Conservation (phyloP, 768 basidiomycete species). For the Leccinum incarnatum region DNA sequence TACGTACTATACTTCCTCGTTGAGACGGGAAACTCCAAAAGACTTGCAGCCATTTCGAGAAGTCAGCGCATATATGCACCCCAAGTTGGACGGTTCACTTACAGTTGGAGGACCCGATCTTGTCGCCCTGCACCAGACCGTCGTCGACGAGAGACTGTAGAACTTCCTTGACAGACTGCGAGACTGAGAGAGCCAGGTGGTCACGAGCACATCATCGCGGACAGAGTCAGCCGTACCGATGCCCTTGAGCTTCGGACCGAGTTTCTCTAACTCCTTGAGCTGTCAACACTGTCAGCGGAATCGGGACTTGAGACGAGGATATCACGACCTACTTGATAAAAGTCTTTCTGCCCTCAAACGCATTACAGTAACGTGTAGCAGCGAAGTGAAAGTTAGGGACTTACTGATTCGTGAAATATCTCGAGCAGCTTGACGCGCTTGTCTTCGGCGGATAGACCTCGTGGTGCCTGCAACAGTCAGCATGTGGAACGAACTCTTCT, state of each 20-base stretch:
- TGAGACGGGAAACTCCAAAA: constrained; percentile 97
- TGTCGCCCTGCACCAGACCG: constrained; percentile 81
- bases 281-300: constrained; percentile 24
- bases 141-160: constrained; percentile 86
- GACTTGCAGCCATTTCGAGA: constrained; percentile 43
- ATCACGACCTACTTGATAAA: constrained; percentile 54
- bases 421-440: constrained; percentile 87
- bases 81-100: constrained; percentile 26
- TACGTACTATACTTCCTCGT: constrained; percentile 66
- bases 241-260: constrained; percentile 85
- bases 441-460: constrained; percentile 87
- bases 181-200: constrained; percentile 45
- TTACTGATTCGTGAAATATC: constrained; percentile 89
- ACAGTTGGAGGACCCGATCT: constrained; percentile 96
- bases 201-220: neutral
- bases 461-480: constrained; percentile 53
- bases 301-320: neutral
- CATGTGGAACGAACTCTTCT: neutral
- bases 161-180: constrained; percentile 90
- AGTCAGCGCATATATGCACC: constrained; percentile 23
- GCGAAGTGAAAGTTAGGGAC: neutral
- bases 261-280: constrained; percentile 92
- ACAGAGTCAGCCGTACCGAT: constrained; percentile 56
- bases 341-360: constrained; percentile 61
- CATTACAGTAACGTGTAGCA: neutral